A percentile compares a stretch with the other conserved stretches of the same genome.
Evolutionary conservation across 78 protist species (phyloP).

Genomic region (Speleostelium caveatum): DNA sequence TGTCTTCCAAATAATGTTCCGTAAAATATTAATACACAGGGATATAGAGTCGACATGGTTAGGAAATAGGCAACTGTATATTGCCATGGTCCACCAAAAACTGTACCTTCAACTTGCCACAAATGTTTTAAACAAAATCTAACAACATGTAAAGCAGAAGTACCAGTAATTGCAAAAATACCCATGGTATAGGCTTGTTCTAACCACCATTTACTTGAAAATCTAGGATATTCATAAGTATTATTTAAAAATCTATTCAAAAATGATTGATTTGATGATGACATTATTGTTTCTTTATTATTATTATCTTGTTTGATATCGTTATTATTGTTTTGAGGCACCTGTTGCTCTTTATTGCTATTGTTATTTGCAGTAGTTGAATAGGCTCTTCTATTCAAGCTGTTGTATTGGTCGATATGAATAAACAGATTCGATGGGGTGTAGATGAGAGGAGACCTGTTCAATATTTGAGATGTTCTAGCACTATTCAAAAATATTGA

Average conservation of each 20-base stretch:
- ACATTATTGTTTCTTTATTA: background rate
- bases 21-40: conserved; percentile 39
- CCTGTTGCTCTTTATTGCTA: background rate
- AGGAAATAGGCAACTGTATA: conserved; percentile 13
- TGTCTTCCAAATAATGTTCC: conserved; percentile 66
- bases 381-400: no score
- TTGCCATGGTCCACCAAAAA: conserved; percentile 44
- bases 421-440: no score
- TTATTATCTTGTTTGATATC: background rate
- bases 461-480: no score
- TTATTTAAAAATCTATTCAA: conserved; percentile 42
- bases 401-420: no score
- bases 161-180: conserved; percentile 57
- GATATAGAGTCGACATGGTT: conserved; percentile 61
- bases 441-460: no score
- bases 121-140: conserved; percentile 6
- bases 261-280: conserved; percentile 7
- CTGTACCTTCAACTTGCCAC: conserved; percentile 39
- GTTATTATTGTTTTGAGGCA: conserved; percentile 1
- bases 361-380: background rate
- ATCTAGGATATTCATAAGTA: conserved; percentile 65
- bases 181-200: conserved; percentile 17
- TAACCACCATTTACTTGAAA: conserved; percentile 26
- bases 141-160: conserved; percentile 39
- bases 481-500: no score